These are phyloP conservation scores for Sapria himalayana DNA, from an alignment of 345 rosid species.

Conservation along the genomic window DNA sequence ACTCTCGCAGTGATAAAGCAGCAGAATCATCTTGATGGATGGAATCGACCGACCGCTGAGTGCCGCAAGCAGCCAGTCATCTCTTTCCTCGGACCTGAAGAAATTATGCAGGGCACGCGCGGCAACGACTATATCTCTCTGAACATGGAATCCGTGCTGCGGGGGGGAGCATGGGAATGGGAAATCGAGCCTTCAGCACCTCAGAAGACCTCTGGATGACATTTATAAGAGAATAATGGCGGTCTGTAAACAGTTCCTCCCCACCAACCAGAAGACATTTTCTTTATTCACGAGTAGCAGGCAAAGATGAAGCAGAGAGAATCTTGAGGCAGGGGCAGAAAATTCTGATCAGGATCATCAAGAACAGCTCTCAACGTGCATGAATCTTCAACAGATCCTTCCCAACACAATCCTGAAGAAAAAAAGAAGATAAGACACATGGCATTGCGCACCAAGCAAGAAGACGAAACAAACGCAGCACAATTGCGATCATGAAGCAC, in stretches of 20 bases:
- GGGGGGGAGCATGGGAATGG: constrained; percentile 55
- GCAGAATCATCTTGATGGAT: constrained; percentile 22
- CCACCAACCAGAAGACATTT: constrained; percentile 55
- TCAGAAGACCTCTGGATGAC: constrained; percentile 27
- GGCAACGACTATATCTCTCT: constrained; percentile 73
- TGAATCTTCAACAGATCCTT: constrained; percentile 57
- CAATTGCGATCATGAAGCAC: constrained; percentile 36
- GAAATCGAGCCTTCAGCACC: constrained; percentile 47
- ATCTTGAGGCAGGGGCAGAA: constrained; percentile 59
- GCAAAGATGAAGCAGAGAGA: neutral
- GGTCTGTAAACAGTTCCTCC: constrained; percentile 55
- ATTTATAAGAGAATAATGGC: constrained; percentile 37
- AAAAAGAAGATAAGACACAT: constrained; percentile 7
- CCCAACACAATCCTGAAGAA: constrained; percentile 68
- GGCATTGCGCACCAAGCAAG: neutral
- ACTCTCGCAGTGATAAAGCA: constrained; percentile 31
- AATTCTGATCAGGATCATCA: constrained; percentile 62
- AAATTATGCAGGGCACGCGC: constrained; percentile 57
- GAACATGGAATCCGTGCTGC: constrained; percentile 49
- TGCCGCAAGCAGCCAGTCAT: constrained; percentile 51
- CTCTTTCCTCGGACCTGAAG: constrained; percentile 35
- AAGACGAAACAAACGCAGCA: constrained; percentile 1
- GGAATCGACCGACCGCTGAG: constrained; percentile 20
- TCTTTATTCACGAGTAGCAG: constrained; percentile 16
- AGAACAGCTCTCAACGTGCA: constrained; percentile 58